Percentiles rank a stretch among this genome's conserved stretches.
phyloP scores from a whole-genome alignment of 345 rosid genomes.

The Populus ilicifolia region DNA sequence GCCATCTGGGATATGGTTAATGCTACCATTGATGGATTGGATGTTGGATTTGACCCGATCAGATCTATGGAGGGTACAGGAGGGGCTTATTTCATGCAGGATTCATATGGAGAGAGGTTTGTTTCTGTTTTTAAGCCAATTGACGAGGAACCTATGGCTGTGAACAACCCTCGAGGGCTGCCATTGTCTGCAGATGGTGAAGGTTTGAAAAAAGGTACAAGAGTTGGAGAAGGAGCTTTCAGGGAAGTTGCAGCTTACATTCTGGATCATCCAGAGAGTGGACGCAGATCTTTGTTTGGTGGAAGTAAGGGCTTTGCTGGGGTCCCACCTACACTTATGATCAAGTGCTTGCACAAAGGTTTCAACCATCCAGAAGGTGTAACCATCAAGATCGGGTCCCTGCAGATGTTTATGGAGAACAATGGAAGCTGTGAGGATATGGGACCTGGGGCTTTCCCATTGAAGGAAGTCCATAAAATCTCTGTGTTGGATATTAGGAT shows the following conservation, averaged over 20 bases:
- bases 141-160: constrained; percentile 48
- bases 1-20: constrained; percentile 33
- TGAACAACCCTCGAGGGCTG: constrained; percentile 38
- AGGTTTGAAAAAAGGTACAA: constrained; percentile 43
- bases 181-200: constrained; percentile 38
- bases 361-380: constrained; percentile 32
- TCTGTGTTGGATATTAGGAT: constrained; percentile 38
- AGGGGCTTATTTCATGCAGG: constrained; percentile 48
- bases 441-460: constrained; percentile 41
- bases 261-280: constrained; percentile 42
- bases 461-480: constrained; percentile 46
- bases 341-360: constrained; percentile 33
- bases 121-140: constrained; percentile 50
- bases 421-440: constrained; percentile 47
- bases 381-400: constrained; percentile 37
- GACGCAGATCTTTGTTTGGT: constrained; percentile 15
- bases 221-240: constrained; percentile 46
- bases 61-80: constrained; percentile 45
- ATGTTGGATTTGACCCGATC: constrained; percentile 29
- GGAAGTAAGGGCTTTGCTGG: constrained; percentile 38
- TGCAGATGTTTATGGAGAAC: constrained; percentile 40
- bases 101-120: constrained; percentile 28
- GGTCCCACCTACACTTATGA: constrained; percentile 37
- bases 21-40: constrained; percentile 34
- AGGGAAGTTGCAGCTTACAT: constrained; percentile 49